phyloP scores from a whole-genome alignment of 2,329 filamentous ascomycete genomes.

The Trichoderma sp. region DNA sequence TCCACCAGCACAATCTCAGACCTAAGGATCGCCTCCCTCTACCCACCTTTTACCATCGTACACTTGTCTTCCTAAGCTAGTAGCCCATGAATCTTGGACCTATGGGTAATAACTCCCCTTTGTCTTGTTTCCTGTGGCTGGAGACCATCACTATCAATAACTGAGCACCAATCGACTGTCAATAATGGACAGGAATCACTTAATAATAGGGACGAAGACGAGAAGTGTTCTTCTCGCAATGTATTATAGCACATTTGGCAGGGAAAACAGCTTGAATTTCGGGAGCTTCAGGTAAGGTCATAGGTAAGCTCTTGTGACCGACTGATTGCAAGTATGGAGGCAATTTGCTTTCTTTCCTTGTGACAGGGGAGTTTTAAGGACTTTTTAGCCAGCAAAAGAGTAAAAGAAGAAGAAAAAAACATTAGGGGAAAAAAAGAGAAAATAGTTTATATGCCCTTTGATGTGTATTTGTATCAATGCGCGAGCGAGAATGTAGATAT shows the following conservation, averaged over 20 bases:
- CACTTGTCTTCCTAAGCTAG: neutral
- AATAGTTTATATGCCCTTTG: neutral
- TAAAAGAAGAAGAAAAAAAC: neutral
- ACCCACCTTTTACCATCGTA: neutral
- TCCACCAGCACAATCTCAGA: slow-evolving; percentile 1
- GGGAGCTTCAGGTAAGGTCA: slow-evolving; percentile 50
- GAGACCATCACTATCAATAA: neutral
- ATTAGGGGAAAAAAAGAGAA: neutral
- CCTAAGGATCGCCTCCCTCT: neutral
- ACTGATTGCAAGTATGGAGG: slow-evolving; percentile 32
- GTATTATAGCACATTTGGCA: slow-evolving; percentile 32
- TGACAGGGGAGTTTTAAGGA: slow-evolving; percentile 22
- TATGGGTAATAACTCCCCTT: neutral
- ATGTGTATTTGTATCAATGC: neutral
- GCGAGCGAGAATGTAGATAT: neutral
- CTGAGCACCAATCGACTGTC: slow-evolving; percentile 10
- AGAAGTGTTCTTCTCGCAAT: slow-evolving; percentile 25
- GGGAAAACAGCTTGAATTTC: neutral
- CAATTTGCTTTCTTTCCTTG: slow-evolving; percentile 7
- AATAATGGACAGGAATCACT: slow-evolving; percentile 9
- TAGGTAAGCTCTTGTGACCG: slow-evolving; percentile 52
- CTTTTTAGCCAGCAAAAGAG: slow-evolving; percentile 20
- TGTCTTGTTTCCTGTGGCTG: neutral
- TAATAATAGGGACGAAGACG: slow-evolving; percentile 17
- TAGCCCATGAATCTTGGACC: neutral